Evolutionary conservation across 768 basidiomycete species (phyloP).

Genomic region (Lactarius hengduanensis): DNA sequence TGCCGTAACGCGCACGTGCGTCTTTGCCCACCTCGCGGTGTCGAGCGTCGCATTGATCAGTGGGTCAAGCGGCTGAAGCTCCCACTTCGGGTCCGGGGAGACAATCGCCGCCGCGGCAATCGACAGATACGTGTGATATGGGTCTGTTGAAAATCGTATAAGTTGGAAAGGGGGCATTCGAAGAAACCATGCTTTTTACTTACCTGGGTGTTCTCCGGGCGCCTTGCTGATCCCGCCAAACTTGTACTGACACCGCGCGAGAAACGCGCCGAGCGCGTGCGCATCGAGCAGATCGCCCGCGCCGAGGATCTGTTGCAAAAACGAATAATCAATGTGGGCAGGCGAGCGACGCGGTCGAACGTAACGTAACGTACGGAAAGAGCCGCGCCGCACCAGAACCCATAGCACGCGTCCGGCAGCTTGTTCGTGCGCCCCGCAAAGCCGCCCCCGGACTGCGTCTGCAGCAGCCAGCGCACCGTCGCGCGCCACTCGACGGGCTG

Average conservation of each 20-base stretch:
- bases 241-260: conserved; percentile 78
- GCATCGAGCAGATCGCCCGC: conserved; percentile 56
- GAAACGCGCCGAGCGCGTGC: conserved; percentile 55
- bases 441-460: conserved; percentile 76
- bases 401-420: conserved; percentile 89
- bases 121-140: conserved; percentile 92
- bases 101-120: conserved; percentile 73
- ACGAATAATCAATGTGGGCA: too few species aligned
- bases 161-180: conserved; percentile 19
- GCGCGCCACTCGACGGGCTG: conserved; percentile 44
- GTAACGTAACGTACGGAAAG: conserved; percentile 49
- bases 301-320: conserved; percentile 60
- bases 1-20: conserved; percentile 44
- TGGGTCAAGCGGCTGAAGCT: conserved; percentile 60
- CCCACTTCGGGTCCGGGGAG: conserved; percentile 43
- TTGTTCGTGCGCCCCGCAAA: conserved; percentile 90
- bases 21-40: conserved; percentile 66
- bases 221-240: conserved; percentile 88
- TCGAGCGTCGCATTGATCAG: conserved; percentile 66
- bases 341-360: too few species aligned
- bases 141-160: conserved; percentile 51
- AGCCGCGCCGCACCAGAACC: conserved; percentile 91
- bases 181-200: not conserved
- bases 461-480: conserved; percentile 75
- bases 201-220: conserved; percentile 80